Evolutionary conservation across 352 stramenopile genomes (phyloP).

Genomic region (Pelagophyceae sp.): DNA sequence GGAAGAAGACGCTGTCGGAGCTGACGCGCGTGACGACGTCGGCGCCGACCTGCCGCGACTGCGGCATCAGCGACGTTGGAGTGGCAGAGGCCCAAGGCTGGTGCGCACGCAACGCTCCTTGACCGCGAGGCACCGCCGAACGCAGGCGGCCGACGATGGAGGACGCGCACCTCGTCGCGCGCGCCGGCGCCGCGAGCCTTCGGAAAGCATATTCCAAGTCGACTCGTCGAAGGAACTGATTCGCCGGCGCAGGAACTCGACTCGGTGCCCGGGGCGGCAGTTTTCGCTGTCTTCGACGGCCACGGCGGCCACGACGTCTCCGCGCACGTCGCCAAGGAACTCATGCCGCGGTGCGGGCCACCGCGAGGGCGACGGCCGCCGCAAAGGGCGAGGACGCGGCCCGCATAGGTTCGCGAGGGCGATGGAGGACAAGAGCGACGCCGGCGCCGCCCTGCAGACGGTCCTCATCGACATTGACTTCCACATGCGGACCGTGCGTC

Average conservation of each 20-base stretch:
- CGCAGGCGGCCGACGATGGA: conserved; percentile 36
- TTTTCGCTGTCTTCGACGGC: conserved; percentile 46
- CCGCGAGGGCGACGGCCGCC: too few relatives aligned
- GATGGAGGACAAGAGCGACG: not conserved
- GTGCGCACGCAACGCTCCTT: not conserved
- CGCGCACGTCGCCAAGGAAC: conserved; percentile 29
- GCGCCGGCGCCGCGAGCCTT: too few relatives aligned
- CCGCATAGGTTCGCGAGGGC: not conserved
- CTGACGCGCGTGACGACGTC: not conserved
- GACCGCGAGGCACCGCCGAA: too few relatives aligned
- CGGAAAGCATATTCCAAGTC: too few relatives aligned
- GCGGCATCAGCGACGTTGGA: not conserved
- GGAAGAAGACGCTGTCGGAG: not conserved
- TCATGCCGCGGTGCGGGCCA: conserved; percentile 33
- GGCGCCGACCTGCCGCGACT: not conserved
- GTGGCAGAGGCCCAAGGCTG: not conserved
- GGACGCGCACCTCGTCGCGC: conserved; percentile 38
- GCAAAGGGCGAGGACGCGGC: too few relatives aligned
- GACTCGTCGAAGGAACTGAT: too few relatives aligned
- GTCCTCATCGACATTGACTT: conserved; percentile 38
- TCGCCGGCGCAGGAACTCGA: not conserved
- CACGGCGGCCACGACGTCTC: conserved; percentile 37
- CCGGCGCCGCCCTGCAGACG: conserved; percentile 29
- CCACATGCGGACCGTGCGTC: conserved; percentile 21
- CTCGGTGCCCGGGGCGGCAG: not conserved